phyloP scores from a whole-genome alignment of 148 eudicot species.

The Fagopyrum homotropicum region DNA sequence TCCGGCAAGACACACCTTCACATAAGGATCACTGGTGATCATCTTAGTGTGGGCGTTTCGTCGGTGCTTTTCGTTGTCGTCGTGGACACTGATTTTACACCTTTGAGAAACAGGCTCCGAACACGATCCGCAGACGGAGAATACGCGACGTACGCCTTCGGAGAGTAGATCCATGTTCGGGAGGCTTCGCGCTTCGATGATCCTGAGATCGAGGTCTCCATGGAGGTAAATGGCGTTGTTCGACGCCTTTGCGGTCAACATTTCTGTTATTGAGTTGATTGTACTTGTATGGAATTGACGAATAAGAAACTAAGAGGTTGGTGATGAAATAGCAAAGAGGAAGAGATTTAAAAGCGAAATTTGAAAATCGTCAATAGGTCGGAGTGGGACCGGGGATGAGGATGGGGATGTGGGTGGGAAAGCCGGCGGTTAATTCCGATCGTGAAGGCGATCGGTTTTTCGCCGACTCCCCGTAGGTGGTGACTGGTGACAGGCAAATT shows the following conservation, averaged over 20 bases:
- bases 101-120: not conserved
- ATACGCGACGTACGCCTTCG: slow-evolving; percentile 47
- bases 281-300: not conserved
- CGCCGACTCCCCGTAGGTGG: not conserved
- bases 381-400: not conserved
- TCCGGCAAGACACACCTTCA: slow-evolving; percentile 62
- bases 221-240: slow-evolving; percentile 41
- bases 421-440: slow-evolving; percentile 13
- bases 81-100: slow-evolving; percentile 6
- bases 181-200: slow-evolving; percentile 51
- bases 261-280: not conserved
- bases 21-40: slow-evolving; percentile 96
- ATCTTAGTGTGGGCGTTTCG: slow-evolving; percentile 27
- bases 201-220: slow-evolving; percentile 76
- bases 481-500: not conserved
- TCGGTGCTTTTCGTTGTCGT: not conserved
- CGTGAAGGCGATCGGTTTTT: slow-evolving; percentile 4
- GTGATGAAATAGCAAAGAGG: not conserved
- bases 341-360: not conserved
- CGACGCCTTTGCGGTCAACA: slow-evolving; percentile 15
- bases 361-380: not conserved
- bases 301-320: not conserved
- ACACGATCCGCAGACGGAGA: slow-evolving; percentile 30
- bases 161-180: slow-evolving; percentile 77
- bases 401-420: not conserved